These are phyloP conservation scores for Lasiosphaeria ovina DNA, from an alignment of 495 filamentous ascomycete species.

Conservation along the genomic window DNA sequence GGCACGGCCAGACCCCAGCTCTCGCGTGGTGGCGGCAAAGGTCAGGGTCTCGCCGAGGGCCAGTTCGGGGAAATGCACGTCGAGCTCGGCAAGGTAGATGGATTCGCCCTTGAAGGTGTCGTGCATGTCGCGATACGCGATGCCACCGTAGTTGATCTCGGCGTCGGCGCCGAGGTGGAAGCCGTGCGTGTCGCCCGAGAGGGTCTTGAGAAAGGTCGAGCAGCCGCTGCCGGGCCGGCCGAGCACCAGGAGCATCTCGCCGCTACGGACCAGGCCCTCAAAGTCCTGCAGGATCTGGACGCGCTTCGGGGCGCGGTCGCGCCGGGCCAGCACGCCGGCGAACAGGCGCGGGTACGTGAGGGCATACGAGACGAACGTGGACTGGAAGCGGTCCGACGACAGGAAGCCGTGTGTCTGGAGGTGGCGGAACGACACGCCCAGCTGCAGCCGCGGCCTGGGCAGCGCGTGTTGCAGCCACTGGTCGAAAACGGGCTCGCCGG, in stretches of 20 bases:
- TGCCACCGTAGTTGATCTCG: slow-evolving; percentile 66
- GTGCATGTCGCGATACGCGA: slow-evolving; percentile 62
- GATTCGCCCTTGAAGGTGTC: slow-evolving; percentile 70
- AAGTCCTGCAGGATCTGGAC: slow-evolving; percentile 63
- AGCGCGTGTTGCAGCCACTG: neutral
- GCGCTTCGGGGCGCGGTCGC: neutral
- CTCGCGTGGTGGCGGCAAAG: slow-evolving; percentile 60
- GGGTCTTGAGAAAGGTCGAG: slow-evolving; percentile 71
- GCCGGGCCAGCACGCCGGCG: neutral
- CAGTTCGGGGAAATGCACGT: slow-evolving; percentile 70
- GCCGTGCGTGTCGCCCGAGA: slow-evolving; percentile 64
- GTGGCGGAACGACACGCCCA: neutral
- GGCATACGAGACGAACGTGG: neutral
- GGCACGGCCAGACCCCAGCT: neutral
- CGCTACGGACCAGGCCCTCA: slow-evolving; percentile 66
- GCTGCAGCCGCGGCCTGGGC: neutral
- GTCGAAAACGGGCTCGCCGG: neutral
- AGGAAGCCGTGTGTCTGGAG: neutral
- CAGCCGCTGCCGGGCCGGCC: slow-evolving; percentile 77
- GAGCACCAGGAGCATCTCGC: slow-evolving; percentile 76
- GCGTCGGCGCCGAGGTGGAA: slow-evolving; percentile 64
- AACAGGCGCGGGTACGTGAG: neutral
- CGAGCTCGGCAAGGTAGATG: slow-evolving; percentile 77
- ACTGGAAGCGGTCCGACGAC: neutral
- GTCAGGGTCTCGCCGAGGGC: slow-evolving; percentile 74